Percentiles rank a stretch among this genome's conserved stretches.
These are phyloP conservation scores for Verruconis gallopava DNA, from an alignment of 2,329 filamentous ascomycete species.

Conservation along the genomic window DNA sequence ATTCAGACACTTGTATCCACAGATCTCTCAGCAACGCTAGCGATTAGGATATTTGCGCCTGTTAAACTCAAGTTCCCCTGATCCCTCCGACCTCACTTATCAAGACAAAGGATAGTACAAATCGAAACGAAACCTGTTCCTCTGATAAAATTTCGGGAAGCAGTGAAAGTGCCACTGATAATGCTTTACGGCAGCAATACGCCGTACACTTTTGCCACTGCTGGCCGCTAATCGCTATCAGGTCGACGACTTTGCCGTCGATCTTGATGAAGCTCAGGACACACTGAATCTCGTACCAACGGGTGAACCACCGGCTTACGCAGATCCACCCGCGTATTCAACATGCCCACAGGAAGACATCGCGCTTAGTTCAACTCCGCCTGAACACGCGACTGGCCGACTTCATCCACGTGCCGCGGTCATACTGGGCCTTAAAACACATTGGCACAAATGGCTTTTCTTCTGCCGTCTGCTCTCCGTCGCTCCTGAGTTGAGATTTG, in stretches of 20 bases:
- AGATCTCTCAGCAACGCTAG: no score
- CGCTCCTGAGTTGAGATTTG: conserved; percentile 6
- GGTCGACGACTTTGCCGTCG: conserved; percentile 8
- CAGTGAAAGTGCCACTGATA: not conserved
- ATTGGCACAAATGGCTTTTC: conserved; percentile 10
- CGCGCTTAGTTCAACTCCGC: conserved; percentile 1
- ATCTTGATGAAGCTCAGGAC: not conserved
- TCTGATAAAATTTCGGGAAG: no score
- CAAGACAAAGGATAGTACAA: no score
- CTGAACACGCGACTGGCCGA: conserved; percentile 3
- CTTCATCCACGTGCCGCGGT: conserved; percentile 9
- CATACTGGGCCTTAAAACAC: conserved; percentile 6
- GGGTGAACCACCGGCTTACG: conserved; percentile 1
- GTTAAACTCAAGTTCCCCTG: no score
- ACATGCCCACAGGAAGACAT: not conserved
- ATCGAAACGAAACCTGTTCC: no score
- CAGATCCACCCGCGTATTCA: conserved; percentile 5
- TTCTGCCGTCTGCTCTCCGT: conserved; percentile 7
- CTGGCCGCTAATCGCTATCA: conserved; percentile 4
- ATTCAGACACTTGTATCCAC: no score
- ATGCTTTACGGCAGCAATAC: conserved; percentile 11
- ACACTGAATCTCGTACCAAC: not conserved
- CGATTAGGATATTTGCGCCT: no score
- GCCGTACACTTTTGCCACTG: conserved; percentile 5
- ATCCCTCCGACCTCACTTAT: no score